A percentile compares a stretch with the other conserved stretches of the same genome.
phyloP scores from a whole-genome alignment of 768 basidiomycete species.

The Candolleomyces eurysporus region DNA sequence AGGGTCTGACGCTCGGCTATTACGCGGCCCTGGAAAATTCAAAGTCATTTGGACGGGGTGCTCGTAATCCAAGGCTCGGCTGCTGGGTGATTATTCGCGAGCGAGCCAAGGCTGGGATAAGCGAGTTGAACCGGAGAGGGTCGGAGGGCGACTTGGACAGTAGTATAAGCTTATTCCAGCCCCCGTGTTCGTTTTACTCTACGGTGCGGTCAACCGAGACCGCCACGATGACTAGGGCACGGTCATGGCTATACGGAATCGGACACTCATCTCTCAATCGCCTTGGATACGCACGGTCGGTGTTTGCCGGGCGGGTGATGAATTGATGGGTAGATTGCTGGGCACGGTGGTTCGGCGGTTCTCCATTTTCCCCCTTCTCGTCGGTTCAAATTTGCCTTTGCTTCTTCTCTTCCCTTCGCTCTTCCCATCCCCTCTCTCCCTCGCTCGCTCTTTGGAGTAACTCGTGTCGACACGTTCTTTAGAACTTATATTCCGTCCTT shows the following conservation, averaged over 20 bases:
- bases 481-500: constrained; percentile 6
- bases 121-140: no score
- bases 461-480: constrained; percentile 9
- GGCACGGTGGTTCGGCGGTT: neutral
- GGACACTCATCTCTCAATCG: neutral
- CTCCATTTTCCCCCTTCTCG: neutral
- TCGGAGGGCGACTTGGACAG: no score
- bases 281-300: neutral
- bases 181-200: no score
- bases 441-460: constrained; percentile 1
- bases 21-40: no score
- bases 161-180: no score
- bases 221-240: neutral
- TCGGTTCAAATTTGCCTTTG: constrained; percentile 1
- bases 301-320: neutral
- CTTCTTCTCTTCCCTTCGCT: neutral
- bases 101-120: no score
- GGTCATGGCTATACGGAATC: neutral
- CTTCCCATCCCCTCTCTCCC: constrained; percentile 3
- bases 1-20: no score
- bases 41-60: no score
- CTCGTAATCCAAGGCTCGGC: no score
- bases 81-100: no score
- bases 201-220: neutral
- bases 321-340: neutral